These are phyloP conservation scores for Globisporangium rhizosaccharum DNA, from an alignment of 352 stramenopile genomes.

Conservation along the genomic window DNA sequence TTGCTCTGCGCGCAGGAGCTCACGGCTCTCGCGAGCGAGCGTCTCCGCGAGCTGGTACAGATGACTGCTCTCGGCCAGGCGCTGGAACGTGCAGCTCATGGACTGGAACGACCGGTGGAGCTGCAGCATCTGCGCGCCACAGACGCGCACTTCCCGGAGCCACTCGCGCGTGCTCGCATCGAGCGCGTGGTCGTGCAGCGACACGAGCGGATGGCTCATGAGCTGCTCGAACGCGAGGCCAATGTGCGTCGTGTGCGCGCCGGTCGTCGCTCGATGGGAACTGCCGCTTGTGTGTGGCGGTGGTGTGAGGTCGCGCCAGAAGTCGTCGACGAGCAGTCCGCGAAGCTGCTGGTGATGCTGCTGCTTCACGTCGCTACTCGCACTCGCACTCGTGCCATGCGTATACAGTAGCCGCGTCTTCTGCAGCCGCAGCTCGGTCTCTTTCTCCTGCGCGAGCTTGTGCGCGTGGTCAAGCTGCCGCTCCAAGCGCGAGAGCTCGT, in stretches of 20 bases:
- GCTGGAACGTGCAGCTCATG: slow-evolving; percentile 48
- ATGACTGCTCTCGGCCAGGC: slow-evolving; percentile 42
- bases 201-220: slow-evolving; percentile 39
- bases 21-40: slow-evolving; percentile 39
- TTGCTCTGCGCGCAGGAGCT: slow-evolving; percentile 53
- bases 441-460: slow-evolving; percentile 39
- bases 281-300: slow-evolving; percentile 12
- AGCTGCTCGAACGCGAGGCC: slow-evolving; percentile 56
- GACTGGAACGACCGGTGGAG: slow-evolving; percentile 59
- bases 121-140: slow-evolving; percentile 45
- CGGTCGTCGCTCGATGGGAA: neutral
- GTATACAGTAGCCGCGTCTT: slow-evolving; percentile 49
- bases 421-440: slow-evolving; percentile 51
- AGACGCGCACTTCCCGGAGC: slow-evolving; percentile 47
- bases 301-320: slow-evolving; percentile 49
- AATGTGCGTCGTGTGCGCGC: slow-evolving; percentile 46
- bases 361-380: neutral
- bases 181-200: slow-evolving; percentile 44
- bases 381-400: slow-evolving; percentile 1
- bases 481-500: slow-evolving; percentile 61
- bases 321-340: slow-evolving; percentile 34
- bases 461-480: slow-evolving; percentile 57
- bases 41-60: slow-evolving; percentile 56
- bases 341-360: neutral
- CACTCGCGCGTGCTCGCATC: slow-evolving; percentile 56